phyloP scores from a whole-genome alignment of 1,284 basidiomycete genomes.

The Ustilago tritici region DNA sequence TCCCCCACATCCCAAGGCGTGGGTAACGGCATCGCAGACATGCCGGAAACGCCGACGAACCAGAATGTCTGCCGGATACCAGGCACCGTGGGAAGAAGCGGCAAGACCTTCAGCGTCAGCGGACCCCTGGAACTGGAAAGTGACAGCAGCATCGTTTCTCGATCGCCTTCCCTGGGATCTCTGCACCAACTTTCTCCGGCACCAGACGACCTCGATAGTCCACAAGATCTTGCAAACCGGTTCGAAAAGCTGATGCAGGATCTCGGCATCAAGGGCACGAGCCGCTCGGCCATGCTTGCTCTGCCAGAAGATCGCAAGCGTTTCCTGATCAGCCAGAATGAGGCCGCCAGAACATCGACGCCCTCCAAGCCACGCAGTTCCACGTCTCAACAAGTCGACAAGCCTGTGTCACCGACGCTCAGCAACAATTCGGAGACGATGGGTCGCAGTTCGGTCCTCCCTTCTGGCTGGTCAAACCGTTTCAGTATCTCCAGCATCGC shows the following conservation, averaged over 20 bases:
- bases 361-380: slow-evolving; percentile 29
- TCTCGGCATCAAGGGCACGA: slow-evolving; percentile 77
- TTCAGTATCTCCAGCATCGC: slow-evolving; percentile 80
- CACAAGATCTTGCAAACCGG: slow-evolving; percentile 37
- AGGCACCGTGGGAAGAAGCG: slow-evolving; percentile 39
- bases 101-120: slow-evolving; percentile 55
- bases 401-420: slow-evolving; percentile 77
- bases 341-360: slow-evolving; percentile 46
- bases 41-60: slow-evolving; percentile 41
- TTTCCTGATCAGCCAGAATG: slow-evolving; percentile 74
- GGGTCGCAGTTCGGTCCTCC: slow-evolving; percentile 45
- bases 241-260: slow-evolving; percentile 60
- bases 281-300: slow-evolving; percentile 77
- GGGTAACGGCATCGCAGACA: not conserved
- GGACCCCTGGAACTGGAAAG: slow-evolving; percentile 57
- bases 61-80: slow-evolving; percentile 19
- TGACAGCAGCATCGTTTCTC: slow-evolving; percentile 30
- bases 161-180: slow-evolving; percentile 39
- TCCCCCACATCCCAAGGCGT: slow-evolving; percentile 28
- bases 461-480: slow-evolving; percentile 76
- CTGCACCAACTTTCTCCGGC: slow-evolving; percentile 32
- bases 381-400: slow-evolving; percentile 10
- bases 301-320: slow-evolving; percentile 78
- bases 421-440: slow-evolving; percentile 71
- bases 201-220: slow-evolving; percentile 20